A percentile compares a stretch with the other conserved stretches of the same genome.
Evolutionary conservation across 2,329 filamentous ascomycete genomes (phyloP).

Genomic region (Chaetomium strumarium): DNA sequence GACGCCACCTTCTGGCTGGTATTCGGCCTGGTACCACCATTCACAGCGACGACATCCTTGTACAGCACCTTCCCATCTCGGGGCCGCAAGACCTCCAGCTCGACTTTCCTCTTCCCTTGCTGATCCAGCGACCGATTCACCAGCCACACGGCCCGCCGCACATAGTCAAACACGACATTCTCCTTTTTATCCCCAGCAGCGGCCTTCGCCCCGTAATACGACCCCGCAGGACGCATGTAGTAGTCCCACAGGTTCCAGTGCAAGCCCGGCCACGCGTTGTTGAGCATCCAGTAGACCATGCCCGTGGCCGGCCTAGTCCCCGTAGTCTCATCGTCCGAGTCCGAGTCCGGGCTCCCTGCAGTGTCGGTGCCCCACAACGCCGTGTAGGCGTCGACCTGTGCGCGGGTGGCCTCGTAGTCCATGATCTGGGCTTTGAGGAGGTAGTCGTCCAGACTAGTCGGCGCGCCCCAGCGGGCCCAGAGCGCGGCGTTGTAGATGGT

Average conservation of each 20-base stretch:
- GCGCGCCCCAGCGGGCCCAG: conserved; percentile 46
- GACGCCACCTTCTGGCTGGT: conserved; percentile 34
- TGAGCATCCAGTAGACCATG: conserved; percentile 62
- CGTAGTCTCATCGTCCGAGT: no score
- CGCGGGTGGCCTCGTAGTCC: conserved; percentile 58
- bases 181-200: conserved; percentile 42
- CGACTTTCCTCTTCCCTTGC: conserved; percentile 37
- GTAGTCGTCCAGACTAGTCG: conserved; percentile 50
- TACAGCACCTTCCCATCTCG: conserved; percentile 38
- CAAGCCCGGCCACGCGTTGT: conserved; percentile 57
- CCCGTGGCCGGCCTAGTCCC: conserved; percentile 49
- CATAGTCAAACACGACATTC: conserved; percentile 52
- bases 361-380: conserved; percentile 39
- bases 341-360: conserved; percentile 9
- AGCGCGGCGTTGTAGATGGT: conserved; percentile 53
- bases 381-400: conserved; percentile 53
- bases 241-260: conserved; percentile 63
- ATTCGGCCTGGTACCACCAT: conserved; percentile 39
- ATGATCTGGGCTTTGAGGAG: conserved; percentile 54
- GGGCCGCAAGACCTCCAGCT: conserved; percentile 44
- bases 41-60: conserved; percentile 26
- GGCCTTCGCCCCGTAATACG: conserved; percentile 53
- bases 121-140: conserved; percentile 47
- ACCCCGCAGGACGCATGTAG: conserved; percentile 52
- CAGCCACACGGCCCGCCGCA: conserved; percentile 40